These are phyloP conservation scores for Geranomyces variabilis DNA, from an alignment of 192 early-diverging fungal genomes.

Conservation along the genomic window DNA sequence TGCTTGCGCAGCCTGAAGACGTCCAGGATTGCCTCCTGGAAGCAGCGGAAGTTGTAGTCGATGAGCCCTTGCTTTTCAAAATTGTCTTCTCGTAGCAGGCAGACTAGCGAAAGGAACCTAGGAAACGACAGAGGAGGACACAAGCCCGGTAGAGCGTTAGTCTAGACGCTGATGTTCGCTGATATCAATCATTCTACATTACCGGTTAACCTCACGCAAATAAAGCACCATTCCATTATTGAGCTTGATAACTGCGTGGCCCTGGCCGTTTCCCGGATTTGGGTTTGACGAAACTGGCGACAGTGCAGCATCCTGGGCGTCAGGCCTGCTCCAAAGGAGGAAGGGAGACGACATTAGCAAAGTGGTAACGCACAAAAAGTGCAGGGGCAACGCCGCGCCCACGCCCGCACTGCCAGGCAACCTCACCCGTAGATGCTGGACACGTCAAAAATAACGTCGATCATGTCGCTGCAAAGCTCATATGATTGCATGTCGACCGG, in stretches of 20 bases:
- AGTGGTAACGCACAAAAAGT: no score
- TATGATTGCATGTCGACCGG: constrained; percentile 80
- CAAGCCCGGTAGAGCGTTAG: no score
- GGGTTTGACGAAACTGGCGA: constrained; percentile 2
- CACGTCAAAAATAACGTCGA: constrained; percentile 89
- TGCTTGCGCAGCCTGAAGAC: constrained; percentile 63
- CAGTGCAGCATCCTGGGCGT: background rate
- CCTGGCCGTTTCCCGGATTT: constrained; percentile 42
- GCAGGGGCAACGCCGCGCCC: no score
- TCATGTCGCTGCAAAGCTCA: constrained; percentile 92
- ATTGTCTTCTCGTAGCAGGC: constrained; percentile 76
- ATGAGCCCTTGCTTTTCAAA: constrained; percentile 84
- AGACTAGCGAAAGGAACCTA: constrained; percentile 75
- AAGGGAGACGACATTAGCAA: no score
- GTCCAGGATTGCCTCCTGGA: constrained; percentile 78
- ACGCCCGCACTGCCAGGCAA: no score
- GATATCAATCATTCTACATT: constrained; percentile 12
- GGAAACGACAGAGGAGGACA: background rate
- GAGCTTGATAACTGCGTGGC: constrained; percentile 70
- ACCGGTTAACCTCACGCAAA: constrained; percentile 77
- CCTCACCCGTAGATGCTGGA: constrained; percentile 70
- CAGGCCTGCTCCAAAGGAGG: no score
- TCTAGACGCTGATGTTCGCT: no score
- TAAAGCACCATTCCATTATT: constrained; percentile 82
- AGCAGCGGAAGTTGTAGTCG: constrained; percentile 85